Evolutionary conservation across 768 basidiomycete species (phyloP).

Genomic region (Mycena chlorophos): DNA sequence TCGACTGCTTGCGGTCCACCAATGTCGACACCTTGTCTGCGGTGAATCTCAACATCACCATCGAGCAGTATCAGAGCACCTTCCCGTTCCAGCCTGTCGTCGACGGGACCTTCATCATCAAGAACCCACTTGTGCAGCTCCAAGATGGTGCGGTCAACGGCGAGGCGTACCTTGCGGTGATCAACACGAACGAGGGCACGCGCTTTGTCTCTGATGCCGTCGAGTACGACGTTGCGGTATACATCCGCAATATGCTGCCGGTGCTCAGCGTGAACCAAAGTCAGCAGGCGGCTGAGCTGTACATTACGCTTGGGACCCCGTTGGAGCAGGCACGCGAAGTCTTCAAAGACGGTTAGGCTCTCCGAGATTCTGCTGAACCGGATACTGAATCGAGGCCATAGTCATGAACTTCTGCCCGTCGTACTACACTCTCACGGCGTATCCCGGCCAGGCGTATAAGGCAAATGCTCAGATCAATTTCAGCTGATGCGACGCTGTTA

Average conservation of each 20-base stretch:
- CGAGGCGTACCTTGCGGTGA: constrained; percentile 26
- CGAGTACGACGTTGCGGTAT: constrained; percentile 11
- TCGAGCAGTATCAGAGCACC: constrained; percentile 25
- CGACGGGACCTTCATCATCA: constrained; percentile 34
- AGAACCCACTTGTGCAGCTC: constrained; percentile 31
- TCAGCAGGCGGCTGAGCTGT: constrained; percentile 14
- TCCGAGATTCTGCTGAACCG: neutral
- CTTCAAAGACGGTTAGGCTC: neutral
- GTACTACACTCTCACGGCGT: neutral
- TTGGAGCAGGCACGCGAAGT: neutral
- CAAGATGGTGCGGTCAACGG: constrained; percentile 32
- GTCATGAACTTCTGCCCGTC: neutral
- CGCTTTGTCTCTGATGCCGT: constrained; percentile 21
- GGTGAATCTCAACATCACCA: constrained; percentile 22
- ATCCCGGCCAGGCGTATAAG: neutral
- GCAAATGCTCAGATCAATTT: too few relatives aligned
- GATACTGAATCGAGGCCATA: neutral
- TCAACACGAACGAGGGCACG: constrained; percentile 28
- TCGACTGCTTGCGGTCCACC: constrained; percentile 31
- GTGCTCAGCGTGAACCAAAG: constrained; percentile 19
- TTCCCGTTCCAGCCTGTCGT: constrained; percentile 31
- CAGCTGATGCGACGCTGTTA: too few relatives aligned
- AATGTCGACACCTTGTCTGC: constrained; percentile 22
- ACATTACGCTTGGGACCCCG: constrained; percentile 18
- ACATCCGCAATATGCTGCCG: constrained; percentile 25